Conservation (phyloP, 1,139 yeast species). For the Kodamaea alishanica region DNA sequence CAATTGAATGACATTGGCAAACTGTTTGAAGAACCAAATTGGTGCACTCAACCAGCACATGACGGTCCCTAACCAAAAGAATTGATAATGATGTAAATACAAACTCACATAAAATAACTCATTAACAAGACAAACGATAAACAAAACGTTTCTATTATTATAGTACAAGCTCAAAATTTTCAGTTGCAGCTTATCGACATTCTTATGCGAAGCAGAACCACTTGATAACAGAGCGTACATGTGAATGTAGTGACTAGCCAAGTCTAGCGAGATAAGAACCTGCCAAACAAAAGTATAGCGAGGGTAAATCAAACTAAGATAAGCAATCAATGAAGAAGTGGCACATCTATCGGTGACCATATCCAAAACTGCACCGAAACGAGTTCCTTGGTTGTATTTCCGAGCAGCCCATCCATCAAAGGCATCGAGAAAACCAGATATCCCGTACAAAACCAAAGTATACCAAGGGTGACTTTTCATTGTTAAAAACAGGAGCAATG, state of each 20-base stretch:
- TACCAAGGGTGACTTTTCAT: constrained; percentile 82
- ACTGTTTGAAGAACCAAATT: constrained; percentile 86
- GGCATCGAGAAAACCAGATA: constrained; percentile 92
- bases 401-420: constrained; percentile 97
- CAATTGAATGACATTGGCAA: constrained; percentile 86
- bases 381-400: constrained; percentile 80
- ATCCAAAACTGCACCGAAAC: constrained; percentile 94
- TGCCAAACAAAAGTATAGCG: constrained; percentile 68
- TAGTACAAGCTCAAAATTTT: constrained; percentile 80
- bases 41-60: constrained; percentile 70
- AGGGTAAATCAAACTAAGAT: constrained; percentile 79
- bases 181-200: constrained; percentile 67
- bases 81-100: constrained; percentile 68
- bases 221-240: constrained; percentile 89
- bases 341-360: constrained; percentile 99
- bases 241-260: constrained; percentile 96
- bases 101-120: constrained; percentile 90
- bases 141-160: constrained; percentile 77
- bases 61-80: constrained; percentile 65
- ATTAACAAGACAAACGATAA: constrained; percentile 86
- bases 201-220: constrained; percentile 83
- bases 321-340: constrained; percentile 85
- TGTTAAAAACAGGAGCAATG: constrained; percentile 69
- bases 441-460: constrained; percentile 74
- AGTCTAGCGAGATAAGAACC: constrained; percentile 76